phyloP scores from a whole-genome alignment of 768 basidiomycete species.

The Kwoniella botswanensis region DNA sequence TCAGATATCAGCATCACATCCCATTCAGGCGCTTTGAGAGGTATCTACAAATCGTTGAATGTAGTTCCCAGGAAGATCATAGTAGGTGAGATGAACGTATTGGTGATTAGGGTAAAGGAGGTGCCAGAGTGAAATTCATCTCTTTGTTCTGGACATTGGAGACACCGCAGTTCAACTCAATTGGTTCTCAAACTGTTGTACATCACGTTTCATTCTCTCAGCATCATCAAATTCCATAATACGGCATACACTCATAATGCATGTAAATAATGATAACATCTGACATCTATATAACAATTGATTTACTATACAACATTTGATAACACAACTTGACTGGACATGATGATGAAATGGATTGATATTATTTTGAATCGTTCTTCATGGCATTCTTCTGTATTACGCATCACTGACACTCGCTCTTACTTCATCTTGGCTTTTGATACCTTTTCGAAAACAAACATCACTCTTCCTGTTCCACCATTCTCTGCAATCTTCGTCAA shows the following conservation, averaged over 20 bases:
- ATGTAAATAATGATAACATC: neutral
- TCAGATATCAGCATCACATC: constrained; percentile 41
- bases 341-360: neutral
- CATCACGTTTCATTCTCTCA: no score
- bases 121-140: neutral
- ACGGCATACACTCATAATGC: neutral
- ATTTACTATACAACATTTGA: neutral
- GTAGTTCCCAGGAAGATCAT: constrained; percentile 16
- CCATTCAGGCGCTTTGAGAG: constrained; percentile 37
- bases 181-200: neutral
- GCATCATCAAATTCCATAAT: no score
- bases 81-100: constrained; percentile 44
- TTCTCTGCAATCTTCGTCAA: constrained; percentile 39
- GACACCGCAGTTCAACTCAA: no score
- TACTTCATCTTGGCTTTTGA: constrained; percentile 25
- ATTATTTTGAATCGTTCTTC: neutral
- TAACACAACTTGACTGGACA: neutral
- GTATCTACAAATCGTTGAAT: constrained; percentile 32
- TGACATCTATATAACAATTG: neutral
- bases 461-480: constrained; percentile 46
- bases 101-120: constrained; percentile 38
- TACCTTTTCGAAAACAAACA: constrained; percentile 55
- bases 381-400: neutral
- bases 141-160: neutral
- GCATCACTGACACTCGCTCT: neutral